Base-by-base conservation (phyloP, 805 yeast genomes). In the Scheffersomyces amazonensis region DNA sequence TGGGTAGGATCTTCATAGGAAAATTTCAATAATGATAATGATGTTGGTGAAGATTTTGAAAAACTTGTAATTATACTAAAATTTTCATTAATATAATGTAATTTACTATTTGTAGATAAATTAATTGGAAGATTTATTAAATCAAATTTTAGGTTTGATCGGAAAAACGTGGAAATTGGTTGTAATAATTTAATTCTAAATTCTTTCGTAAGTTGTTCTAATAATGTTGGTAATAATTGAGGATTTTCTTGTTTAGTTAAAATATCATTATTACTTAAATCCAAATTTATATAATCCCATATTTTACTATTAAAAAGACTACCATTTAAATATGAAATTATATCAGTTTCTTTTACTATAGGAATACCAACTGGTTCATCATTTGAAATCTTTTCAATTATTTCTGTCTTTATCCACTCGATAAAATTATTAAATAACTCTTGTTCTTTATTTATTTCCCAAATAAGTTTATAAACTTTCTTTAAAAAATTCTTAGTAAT, bases 361-460 rank as follows among this genome's bases (percentile, higher is more conserved):
- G 10, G 10, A 10, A 12, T 56, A 12, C 51, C 31, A 23, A 29
- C 17, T 32, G 36, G 17, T 43, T 40, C 33, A 27, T 71, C 76
- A 7, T 71, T 71, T 16, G 65, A 16, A 45, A 67, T 46, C 51
- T 72, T 50, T 46, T 60, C 65, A 46, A 64, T 39, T 39, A 68
- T 49, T 35, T 64, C 51, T 37, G 54, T 37, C 52, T 62, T 60
- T 12, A 66, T 43, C 81, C 81, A 77, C 12, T 58, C 55, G 11
- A 74, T 46, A 35, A 72, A 73, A 30, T 65, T 61, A 37, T 68
- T 69, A 49, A 76, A 76, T 22, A 60, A 48, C 29, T 60, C 58
- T 44, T 72, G 77, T 37, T 75, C 79, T 16, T 66, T 65, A 43
- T 74, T 76, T 19, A 73, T 42, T 17, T 57, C 62, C 63, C 73